Percentiles rank a stretch among this genome's conserved stretches.
Conservation (phyloP, 441 rosid species). For the Jatropha podagrica region DNA sequence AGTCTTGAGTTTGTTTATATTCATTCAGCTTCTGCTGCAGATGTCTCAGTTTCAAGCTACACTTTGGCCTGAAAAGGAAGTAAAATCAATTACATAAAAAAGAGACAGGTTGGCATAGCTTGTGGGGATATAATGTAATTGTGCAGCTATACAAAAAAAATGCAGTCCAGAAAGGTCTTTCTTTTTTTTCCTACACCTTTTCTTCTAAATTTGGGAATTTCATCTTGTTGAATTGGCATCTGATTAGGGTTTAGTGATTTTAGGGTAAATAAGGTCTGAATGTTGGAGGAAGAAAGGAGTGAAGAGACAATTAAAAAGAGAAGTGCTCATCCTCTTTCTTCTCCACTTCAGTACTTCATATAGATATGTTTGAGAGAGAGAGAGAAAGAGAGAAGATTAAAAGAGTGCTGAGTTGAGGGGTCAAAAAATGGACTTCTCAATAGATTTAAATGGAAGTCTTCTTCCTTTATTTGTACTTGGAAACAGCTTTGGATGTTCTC, state of each 20-base stretch:
- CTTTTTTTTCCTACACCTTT: slow-evolving; percentile 23
- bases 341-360: slow-evolving; percentile 40
- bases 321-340: slow-evolving; percentile 99
- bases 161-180: slow-evolving; percentile 37
- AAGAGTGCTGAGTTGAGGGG: slow-evolving; percentile 37
- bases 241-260: slow-evolving; percentile 34
- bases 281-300: slow-evolving; percentile 70
- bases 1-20: slow-evolving; percentile 89
- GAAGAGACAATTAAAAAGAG: slow-evolving; percentile 49
- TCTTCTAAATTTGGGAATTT: slow-evolving; percentile 20
- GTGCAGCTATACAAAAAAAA: slow-evolving; percentile 55
- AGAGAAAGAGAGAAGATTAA: slow-evolving; percentile 20
- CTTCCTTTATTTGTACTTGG: slow-evolving; percentile 25
- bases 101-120: slow-evolving; percentile 19
- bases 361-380: slow-evolving; percentile 31
- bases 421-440: slow-evolving; percentile 30
- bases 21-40: slow-evolving; percentile 71
- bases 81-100: slow-evolving; percentile 7
- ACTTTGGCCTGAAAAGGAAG: slow-evolving; percentile 50
- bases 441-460: slow-evolving; percentile 23
- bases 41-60: slow-evolving; percentile 74
- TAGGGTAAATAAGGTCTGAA: slow-evolving; percentile 40
- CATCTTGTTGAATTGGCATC: slow-evolving; percentile 36
- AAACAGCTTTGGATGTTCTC: slow-evolving; percentile 12
- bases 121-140: slow-evolving; percentile 39